These are phyloP conservation scores for Ceratocystis cacaofunesta DNA, from an alignment of 2,329 filamentous ascomycete genomes.

Conservation along the genomic window DNA sequence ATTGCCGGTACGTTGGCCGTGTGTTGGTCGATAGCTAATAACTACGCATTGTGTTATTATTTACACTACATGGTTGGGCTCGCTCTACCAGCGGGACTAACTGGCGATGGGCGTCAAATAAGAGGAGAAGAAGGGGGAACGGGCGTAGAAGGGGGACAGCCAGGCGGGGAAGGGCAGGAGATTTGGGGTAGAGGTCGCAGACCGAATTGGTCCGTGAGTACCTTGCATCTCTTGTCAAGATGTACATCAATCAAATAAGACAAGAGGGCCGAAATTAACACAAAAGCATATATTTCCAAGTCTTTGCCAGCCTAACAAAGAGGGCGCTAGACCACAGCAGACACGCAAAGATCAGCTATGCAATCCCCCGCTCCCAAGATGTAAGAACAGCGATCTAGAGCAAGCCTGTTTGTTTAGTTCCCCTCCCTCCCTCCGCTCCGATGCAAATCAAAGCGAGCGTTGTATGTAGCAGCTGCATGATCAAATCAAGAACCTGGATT, in stretches of 20 bases:
- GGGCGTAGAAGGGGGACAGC: background rate
- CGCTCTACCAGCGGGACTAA: no score
- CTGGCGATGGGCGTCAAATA: no score
- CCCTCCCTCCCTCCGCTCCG: background rate
- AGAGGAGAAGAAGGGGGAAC: background rate
- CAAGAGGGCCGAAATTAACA: background rate
- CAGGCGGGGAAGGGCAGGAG: background rate
- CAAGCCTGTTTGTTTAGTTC: background rate
- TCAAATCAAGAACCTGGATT: background rate
- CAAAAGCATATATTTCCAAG: no score
- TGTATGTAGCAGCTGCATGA: background rate
- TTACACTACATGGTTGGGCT: no score
- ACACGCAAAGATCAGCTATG: background rate
- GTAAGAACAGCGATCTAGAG: background rate
- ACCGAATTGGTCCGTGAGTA: background rate
- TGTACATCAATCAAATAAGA: background rate
- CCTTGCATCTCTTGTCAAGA: constrained; percentile 2
- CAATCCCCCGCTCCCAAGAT: background rate
- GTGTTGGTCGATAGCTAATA: no score
- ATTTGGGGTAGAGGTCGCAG: background rate
- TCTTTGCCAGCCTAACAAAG: background rate
- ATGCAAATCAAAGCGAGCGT: background rate
- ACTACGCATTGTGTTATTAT: no score
- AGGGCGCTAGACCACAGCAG: background rate
- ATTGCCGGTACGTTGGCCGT: no score